Conservation (phyloP, 2,329 filamentous ascomycete genomes). For the Chrysosporium queenslandicum region DNA sequence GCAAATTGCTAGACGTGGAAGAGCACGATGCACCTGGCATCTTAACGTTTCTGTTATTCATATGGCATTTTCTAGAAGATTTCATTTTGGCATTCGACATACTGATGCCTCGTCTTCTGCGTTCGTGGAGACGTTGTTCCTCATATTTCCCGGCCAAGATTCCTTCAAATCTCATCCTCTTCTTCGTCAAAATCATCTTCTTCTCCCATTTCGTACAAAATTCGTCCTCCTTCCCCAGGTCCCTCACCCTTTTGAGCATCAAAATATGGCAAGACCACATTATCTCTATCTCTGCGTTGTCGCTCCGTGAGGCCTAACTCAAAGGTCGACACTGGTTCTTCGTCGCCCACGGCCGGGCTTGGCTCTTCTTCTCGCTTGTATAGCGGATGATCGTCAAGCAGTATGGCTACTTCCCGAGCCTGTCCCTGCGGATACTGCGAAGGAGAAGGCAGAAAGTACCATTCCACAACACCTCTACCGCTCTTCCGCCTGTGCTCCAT, state of each 20-base stretch:
- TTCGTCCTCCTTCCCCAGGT: conserved; percentile 76
- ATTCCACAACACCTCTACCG: conserved; percentile 65
- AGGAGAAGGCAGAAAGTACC: conserved; percentile 47
- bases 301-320: conserved; percentile 79
- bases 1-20: background rate
- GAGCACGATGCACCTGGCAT: background rate
- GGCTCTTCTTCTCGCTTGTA: conserved; percentile 46
- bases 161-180: conserved; percentile 72
- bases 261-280: conserved; percentile 88
- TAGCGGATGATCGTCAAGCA: conserved; percentile 67
- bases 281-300: conserved; percentile 75
- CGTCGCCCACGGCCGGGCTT: conserved; percentile 42
- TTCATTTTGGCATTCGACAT: background rate
- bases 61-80: background rate
- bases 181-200: conserved; percentile 97
- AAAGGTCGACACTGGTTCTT: conserved; percentile 65
- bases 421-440: conserved; percentile 38
- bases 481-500: conserved; percentile 81
- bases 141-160: background rate
- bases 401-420: conserved; percentile 43
- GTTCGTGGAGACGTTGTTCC: background rate
- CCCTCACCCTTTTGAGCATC: conserved; percentile 72
- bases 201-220: conserved; percentile 90
- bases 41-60: background rate
- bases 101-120: background rate